phyloP scores from a whole-genome alignment of 2,329 filamentous ascomycete genomes.

The Nothophoma quercina region DNA sequence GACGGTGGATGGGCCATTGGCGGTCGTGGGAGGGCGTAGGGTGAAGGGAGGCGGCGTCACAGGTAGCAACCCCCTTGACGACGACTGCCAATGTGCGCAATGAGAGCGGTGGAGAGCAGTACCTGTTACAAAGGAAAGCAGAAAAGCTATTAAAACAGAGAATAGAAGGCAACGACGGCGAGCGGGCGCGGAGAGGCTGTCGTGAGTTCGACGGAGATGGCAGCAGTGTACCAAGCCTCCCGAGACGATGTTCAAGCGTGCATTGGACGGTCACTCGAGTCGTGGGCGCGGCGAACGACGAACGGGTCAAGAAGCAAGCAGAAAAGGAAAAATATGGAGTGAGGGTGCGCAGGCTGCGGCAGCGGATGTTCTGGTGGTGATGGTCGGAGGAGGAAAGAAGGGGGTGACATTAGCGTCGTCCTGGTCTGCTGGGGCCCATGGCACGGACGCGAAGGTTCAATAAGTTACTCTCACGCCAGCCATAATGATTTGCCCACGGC shows the following conservation, averaged over 20 bases:
- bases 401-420: constrained; percentile 24
- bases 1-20: constrained; percentile 12
- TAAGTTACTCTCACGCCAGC: constrained; percentile 26
- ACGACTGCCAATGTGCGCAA: constrained; percentile 22
- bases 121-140: constrained; percentile 39
- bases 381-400: constrained; percentile 31
- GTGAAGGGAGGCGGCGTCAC: constrained; percentile 16
- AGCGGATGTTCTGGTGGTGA: constrained; percentile 35
- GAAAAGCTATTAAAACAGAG: constrained; percentile 48
- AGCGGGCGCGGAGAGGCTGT: constrained; percentile 47
- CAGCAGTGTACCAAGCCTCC: constrained; percentile 52
- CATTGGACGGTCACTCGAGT: constrained; percentile 45
- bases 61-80: constrained; percentile 3
- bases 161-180: constrained; percentile 44
- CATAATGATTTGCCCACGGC: constrained; percentile 4
- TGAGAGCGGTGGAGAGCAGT: constrained; percentile 24
- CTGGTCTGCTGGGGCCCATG: constrained; percentile 16
- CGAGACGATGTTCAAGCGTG: constrained; percentile 48
- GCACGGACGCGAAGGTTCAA: constrained; percentile 17
- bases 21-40: background rate
- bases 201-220: constrained; percentile 49
- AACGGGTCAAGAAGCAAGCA: constrained; percentile 39
- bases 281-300: constrained; percentile 34
- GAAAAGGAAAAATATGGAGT: constrained; percentile 46
- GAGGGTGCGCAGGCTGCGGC: constrained; percentile 33